A percentile compares a stretch with the other conserved stretches of the same genome.
phyloP scores from a whole-genome alignment of 768 basidiomycete species.

The Tricholoma hemisulphureum region DNA sequence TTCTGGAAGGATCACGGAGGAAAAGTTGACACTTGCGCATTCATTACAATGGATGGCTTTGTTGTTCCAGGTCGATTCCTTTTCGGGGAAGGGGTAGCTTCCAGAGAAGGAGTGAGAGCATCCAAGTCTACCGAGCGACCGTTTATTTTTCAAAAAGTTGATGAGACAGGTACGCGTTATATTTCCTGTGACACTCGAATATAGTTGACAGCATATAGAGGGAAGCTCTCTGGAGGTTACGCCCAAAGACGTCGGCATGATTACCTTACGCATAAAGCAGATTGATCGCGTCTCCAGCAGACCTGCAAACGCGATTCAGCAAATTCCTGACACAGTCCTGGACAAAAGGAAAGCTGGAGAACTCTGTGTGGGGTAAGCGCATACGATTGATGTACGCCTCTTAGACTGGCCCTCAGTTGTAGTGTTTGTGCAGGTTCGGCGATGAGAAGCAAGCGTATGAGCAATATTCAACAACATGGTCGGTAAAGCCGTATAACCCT shows the following conservation, averaged over 20 bases:
- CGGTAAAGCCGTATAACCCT: slow-evolving; percentile 46
- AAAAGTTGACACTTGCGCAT: slow-evolving; percentile 52
- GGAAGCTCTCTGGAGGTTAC: slow-evolving; percentile 16
- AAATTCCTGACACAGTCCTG: slow-evolving; percentile 31
- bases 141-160: slow-evolving; percentile 53
- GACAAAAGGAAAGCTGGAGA: slow-evolving; percentile 43
- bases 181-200: neutral
- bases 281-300: slow-evolving; percentile 23
- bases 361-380: slow-evolving; percentile 46
- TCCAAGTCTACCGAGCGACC: slow-evolving; percentile 52
- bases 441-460: slow-evolving; percentile 35
- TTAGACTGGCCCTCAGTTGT: neutral
- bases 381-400: neutral
- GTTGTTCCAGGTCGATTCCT: slow-evolving; percentile 63
- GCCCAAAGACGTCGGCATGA: slow-evolving; percentile 49
- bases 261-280: slow-evolving; percentile 49
- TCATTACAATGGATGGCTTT: slow-evolving; percentile 64
- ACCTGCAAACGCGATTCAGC: slow-evolving; percentile 43
- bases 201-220: neutral
- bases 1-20: slow-evolving; percentile 66
- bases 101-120: slow-evolving; percentile 52
- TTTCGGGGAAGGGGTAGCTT: slow-evolving; percentile 53
- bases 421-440: slow-evolving; percentile 46
- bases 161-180: slow-evolving; percentile 33
- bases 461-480: slow-evolving; percentile 54